Conservation (phyloP, 352 stramenopile genomes). For the Globisporangium splendens region DNA sequence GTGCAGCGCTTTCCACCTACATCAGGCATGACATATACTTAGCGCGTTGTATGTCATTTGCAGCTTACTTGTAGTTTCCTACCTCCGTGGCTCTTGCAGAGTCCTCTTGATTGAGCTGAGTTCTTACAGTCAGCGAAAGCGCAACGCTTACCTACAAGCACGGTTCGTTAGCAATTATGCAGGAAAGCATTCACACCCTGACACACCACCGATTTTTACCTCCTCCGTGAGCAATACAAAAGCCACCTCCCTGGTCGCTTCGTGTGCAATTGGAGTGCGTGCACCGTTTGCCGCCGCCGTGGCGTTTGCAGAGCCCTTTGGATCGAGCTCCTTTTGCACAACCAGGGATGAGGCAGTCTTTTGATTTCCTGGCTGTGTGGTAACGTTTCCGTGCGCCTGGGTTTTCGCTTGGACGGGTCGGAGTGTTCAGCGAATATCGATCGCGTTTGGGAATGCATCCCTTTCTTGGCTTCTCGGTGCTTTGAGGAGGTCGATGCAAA, state of each 20-base stretch:
- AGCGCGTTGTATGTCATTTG: not conserved
- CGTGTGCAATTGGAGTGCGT: slow-evolving; percentile 44
- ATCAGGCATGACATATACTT: not conserved
- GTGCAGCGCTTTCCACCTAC: slow-evolving; percentile 67
- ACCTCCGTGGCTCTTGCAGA: slow-evolving; percentile 88
- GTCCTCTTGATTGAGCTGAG: slow-evolving; percentile 71
- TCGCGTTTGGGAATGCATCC: slow-evolving; percentile 9
- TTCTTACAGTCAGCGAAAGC: slow-evolving; percentile 62
- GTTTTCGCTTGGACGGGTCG: not conserved
- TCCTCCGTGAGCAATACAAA: slow-evolving; percentile 79
- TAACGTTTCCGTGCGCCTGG: slow-evolving; percentile 14
- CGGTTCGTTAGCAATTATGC: not conserved
- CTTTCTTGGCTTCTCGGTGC: not conserved
- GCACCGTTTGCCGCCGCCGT: slow-evolving; percentile 82
- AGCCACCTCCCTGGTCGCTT: slow-evolving; percentile 83
- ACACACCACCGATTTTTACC: slow-evolving; percentile 19
- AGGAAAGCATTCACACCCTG: not conserved
- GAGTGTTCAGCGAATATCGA: slow-evolving; percentile 38
- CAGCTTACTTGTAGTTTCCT: not conserved
- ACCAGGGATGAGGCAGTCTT: slow-evolving; percentile 61
- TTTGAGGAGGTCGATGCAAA: not conserved
- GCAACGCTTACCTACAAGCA: slow-evolving; percentile 63
- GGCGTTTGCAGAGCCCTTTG: slow-evolving; percentile 79
- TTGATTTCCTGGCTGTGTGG: slow-evolving; percentile 57
- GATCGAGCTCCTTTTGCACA: slow-evolving; percentile 78